These are phyloP conservation scores for Marasmius oreades DNA, from an alignment of 1,284 basidiomycete species.

Conservation along the genomic window DNA sequence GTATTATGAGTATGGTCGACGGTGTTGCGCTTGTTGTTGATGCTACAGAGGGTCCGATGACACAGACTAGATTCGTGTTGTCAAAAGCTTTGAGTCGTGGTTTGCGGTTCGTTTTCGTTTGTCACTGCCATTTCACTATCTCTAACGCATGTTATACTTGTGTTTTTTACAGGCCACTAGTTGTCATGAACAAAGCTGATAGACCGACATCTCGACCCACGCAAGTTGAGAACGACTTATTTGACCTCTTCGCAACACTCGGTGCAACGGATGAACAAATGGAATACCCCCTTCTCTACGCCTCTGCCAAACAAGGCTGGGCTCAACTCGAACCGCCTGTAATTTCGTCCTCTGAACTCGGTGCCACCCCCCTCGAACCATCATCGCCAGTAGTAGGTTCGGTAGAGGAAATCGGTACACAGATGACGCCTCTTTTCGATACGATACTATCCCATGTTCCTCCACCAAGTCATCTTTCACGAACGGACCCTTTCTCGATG, in stretches of 20 bases:
- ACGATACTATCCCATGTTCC: conserved; percentile 40
- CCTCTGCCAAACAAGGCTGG: conserved; percentile 47
- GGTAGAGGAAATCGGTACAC: conserved; percentile 13
- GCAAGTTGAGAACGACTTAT: conserved; percentile 44
- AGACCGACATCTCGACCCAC: conserved; percentile 35
- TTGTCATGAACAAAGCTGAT: conserved; percentile 46
- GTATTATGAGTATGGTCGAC: conserved; percentile 48
- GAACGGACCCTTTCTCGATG: conserved; percentile 41
- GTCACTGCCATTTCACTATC: background rate
- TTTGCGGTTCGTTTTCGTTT: conserved; percentile 28
- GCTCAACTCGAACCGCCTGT: conserved; percentile 28
- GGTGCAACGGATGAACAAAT: conserved; percentile 46
- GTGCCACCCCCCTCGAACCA: conserved; percentile 5
- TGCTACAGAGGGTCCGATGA: conserved; percentile 48
- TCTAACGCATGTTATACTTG: background rate
- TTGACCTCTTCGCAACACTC: conserved; percentile 44
- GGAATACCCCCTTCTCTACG: conserved; percentile 45
- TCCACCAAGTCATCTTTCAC: conserved; percentile 33
- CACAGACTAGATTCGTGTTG: conserved; percentile 44
- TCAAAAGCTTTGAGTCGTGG: conserved; percentile 39
- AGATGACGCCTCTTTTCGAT: conserved; percentile 41
- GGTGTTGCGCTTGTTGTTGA: conserved; percentile 45
- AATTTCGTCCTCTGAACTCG: conserved; percentile 11
- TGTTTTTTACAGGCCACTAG: conserved; percentile 31
- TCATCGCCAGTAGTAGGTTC: background rate